A percentile compares a stretch with the other conserved stretches of the same genome.
Conservation (phyloP, 495 filamentous ascomycete species). For the Letharia lupina region DNA sequence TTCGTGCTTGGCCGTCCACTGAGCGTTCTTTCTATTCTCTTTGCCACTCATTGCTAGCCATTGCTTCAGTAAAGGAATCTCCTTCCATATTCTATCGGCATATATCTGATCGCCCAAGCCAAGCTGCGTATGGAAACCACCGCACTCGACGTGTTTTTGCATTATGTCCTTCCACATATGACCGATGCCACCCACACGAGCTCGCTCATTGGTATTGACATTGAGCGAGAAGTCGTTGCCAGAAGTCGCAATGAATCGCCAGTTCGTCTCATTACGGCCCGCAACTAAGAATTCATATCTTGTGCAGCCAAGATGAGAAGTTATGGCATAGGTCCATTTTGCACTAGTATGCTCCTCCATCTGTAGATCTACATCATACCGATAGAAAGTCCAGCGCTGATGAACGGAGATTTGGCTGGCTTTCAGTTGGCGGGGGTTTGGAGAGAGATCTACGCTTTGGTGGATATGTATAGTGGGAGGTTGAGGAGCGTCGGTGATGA, state of each 20-base stretch:
- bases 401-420: constrained; percentile 78
- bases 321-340: constrained; percentile 98
- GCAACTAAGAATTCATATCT: constrained; percentile 97
- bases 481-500: constrained; percentile 86
- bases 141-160: constrained; percentile 92
- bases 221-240: constrained; percentile 90
- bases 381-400: constrained; percentile 90
- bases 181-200: constrained; percentile 74
- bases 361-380: constrained; percentile 84
- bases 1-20: constrained; percentile 88
- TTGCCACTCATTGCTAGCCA: constrained; percentile 88
- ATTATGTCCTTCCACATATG: constrained; percentile 99
- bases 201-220: constrained; percentile 75
- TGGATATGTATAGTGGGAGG: constrained; percentile 96
- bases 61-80: constrained; percentile 83
- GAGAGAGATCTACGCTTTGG: constrained; percentile 79
- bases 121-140: constrained; percentile 89
- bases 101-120: constrained; percentile 93
- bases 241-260: constrained; percentile 94
- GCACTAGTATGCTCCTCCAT: constrained; percentile 79
- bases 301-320: constrained; percentile 91
- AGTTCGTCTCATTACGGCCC: constrained; percentile 78
- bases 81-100: constrained; percentile 92
- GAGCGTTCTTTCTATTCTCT: constrained; percentile 79
- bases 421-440: constrained; percentile 85